Evolutionary conservation across 106 monocot species (phyloP).

Genomic region (Acanthochlamys bracteata): DNA sequence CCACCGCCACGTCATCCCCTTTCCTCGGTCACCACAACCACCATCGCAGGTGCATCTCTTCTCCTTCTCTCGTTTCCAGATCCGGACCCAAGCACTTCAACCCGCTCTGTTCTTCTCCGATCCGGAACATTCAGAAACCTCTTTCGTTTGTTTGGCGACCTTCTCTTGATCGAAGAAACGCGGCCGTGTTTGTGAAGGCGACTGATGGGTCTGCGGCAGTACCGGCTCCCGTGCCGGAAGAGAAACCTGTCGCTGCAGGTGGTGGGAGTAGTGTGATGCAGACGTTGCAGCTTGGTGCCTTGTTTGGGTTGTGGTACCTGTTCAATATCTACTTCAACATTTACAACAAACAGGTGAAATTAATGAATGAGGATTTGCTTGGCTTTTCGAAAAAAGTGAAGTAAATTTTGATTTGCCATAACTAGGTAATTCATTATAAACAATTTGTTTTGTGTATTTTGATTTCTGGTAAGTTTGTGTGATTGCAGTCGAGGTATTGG

Average conservation of each 20-base stretch:
- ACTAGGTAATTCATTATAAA: too few species aligned
- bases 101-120: background rate
- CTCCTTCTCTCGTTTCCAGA: background rate
- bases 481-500: too few species aligned
- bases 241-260: background rate
- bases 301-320: constrained; percentile 63
- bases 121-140: background rate
- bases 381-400: too few species aligned
- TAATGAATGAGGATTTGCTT: too few species aligned
- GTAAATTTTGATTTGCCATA: too few species aligned
- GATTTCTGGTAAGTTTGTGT: too few species aligned
- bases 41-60: background rate
- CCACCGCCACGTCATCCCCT: background rate
- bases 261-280: constrained; percentile 4
- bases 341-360: constrained; percentile 37
- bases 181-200: background rate
- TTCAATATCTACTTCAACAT: constrained; percentile 90
- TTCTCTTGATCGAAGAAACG: background rate
- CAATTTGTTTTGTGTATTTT: too few species aligned
- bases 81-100: background rate
- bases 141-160: background rate
- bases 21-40: background rate
- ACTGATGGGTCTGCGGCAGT: background rate
- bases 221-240: background rate
- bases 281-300: constrained; percentile 40